These are phyloP conservation scores for Wickerhamomyces bovis DNA, from an alignment of 805 yeast genomes.

Conservation along the genomic window DNA sequence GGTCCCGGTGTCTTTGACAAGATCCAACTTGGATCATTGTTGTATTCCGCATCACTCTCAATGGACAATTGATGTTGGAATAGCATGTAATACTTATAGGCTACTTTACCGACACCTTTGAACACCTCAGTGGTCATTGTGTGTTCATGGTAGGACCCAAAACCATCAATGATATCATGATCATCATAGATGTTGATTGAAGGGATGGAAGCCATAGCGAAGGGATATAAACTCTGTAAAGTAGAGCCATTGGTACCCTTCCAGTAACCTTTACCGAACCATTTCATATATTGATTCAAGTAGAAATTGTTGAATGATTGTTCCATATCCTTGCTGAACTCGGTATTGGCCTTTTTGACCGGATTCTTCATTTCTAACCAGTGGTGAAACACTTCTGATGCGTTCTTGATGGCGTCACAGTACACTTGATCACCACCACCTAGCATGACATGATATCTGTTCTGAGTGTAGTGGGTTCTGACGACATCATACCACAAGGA, in stretches of 20 bases:
- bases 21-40: slow-evolving; percentile 53
- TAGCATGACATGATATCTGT: slow-evolving; percentile 83
- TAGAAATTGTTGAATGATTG: slow-evolving; percentile 61
- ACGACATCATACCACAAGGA: slow-evolving; percentile 85
- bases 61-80: slow-evolving; percentile 80
- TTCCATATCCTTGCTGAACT: slow-evolving; percentile 41
- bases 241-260: slow-evolving; percentile 60
- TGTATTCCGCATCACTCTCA: slow-evolving; percentile 34
- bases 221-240: slow-evolving; percentile 60
- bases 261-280: slow-evolving; percentile 94
- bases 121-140: slow-evolving; percentile 74
- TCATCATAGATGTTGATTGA: slow-evolving; percentile 85
- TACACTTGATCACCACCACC: slow-evolving; percentile 98
- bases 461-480: slow-evolving; percentile 49
- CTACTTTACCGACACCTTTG: slow-evolving; percentile 64
- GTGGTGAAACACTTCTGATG: slow-evolving; percentile 43
- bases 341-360: slow-evolving; percentile 37
- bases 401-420: slow-evolving; percentile 69
- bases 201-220: slow-evolving; percentile 80
- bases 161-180: slow-evolving; percentile 96
- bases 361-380: slow-evolving; percentile 60
- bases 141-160: slow-evolving; percentile 74
- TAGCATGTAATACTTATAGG: slow-evolving; percentile 81
- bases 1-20: slow-evolving; percentile 55
- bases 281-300: slow-evolving; percentile 64